Base-by-base conservation (phyloP, 345 rosid genomes). In the Sonneratia caseolaris region DNA sequence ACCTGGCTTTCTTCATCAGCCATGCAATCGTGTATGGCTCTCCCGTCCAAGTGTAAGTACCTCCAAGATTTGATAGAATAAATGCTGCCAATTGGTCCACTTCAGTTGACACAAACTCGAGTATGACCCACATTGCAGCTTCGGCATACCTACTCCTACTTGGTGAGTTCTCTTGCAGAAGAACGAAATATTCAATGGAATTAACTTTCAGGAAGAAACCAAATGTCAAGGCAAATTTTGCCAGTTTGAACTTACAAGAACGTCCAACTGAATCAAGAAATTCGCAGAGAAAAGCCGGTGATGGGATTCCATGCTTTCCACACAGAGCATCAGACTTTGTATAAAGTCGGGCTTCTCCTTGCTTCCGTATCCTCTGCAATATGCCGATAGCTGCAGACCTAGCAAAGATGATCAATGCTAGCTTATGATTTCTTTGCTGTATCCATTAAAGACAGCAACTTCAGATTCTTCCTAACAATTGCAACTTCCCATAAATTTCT, bases 11-110 rank as follows among this genome's bases (percentile, higher is more conserved):
- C 82, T 85, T 94, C 43, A 94, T 85, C 14, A 94, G 78, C 94
- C 94, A 94, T 48, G 96, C 93, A 43, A 86, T 72, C 5, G 97
- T 94, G 77, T 88, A 91, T 61, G 97, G 78, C 42, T 94, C 95
- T 74, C 97, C 98, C 40, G 84, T 81, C 97, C 96, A 89, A 62
- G 93, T 71, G 82, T 86, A 94, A 53, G 96, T 94, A 68, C 97
- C 97, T 47, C 98, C 97, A 5, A 94, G 78, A 76, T 94, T 89
- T n/a, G 97, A 86, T 53, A 91, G 79, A 70, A 94, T 84, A 72
- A 76, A 85, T 55, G 89, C 71, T 32, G 98, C 83, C 71, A 91
- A 76, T 57, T 78, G 62, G 80, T 71, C 85, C 55, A 83, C 88
- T 69, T 84, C 87, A 48, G 76, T 73, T 71, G 81, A 79, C 71